Percentiles rank a stretch among this genome's conserved stretches.
These are phyloP conservation scores for Chara braunii DNA, from an alignment of 139 green algal species.

Conservation along the genomic window DNA sequence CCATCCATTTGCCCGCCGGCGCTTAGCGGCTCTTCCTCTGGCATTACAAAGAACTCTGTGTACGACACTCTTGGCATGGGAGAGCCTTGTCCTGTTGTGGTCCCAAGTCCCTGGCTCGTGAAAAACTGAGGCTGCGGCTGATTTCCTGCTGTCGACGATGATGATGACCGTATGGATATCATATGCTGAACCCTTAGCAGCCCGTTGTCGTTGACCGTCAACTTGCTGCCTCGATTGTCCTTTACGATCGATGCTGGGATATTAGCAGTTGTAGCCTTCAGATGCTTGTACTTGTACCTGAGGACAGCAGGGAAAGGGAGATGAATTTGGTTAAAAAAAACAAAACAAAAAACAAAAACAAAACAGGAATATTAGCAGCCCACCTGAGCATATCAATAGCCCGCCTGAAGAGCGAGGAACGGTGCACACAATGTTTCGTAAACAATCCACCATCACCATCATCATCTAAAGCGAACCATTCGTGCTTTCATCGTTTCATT, in stretches of 20 bases:
- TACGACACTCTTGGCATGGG: constrained; percentile 24
- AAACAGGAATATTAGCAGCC: too few relatives aligned
- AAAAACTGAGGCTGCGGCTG: neutral
- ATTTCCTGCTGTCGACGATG: neutral
- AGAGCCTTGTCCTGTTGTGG: constrained; percentile 5
- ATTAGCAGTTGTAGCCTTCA: constrained; percentile 34
- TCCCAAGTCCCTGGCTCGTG: neutral
- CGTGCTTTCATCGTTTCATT: too few relatives aligned
- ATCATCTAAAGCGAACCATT: too few relatives aligned
- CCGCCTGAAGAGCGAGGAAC: too few relatives aligned
- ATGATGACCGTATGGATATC: constrained; percentile 11
- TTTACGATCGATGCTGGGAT: constrained; percentile 32
- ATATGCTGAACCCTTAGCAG: constrained; percentile 42
- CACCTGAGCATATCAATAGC: too few relatives aligned
- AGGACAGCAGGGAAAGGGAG: neutral
- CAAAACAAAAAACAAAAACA: neutral
- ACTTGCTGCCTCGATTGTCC: constrained; percentile 36
- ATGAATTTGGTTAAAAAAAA: neutral
- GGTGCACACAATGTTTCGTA: too few relatives aligned
- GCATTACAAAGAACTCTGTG: constrained; percentile 41
- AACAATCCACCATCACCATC: too few relatives aligned
- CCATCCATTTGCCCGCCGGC: too few relatives aligned
- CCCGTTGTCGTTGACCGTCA: constrained; percentile 28
- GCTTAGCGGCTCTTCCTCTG: constrained; percentile 39
- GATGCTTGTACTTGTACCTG: constrained; percentile 44